Evolutionary conservation across 495 filamentous ascomycete species (phyloP), one percentile per base, ranked within the genome.

Genomic region (Penicillium paradoxum): DNA sequence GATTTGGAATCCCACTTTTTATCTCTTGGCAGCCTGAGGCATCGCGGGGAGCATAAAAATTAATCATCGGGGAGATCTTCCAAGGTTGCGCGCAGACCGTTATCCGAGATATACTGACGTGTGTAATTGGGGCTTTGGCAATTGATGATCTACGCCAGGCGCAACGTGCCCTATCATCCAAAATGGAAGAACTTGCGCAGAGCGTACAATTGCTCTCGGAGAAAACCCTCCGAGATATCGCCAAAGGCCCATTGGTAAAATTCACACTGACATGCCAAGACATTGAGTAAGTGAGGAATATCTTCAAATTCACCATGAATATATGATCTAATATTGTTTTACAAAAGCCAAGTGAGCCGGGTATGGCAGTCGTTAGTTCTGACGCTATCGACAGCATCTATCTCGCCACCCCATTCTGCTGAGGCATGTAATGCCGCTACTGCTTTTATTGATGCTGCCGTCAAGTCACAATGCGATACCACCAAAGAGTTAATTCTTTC

Each of bases 381-480:
- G 49, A 76, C 74, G 34, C 62, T 72, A 45, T 68, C 67, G 8
- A 66, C 69, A 7, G 63, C 69, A 8, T 70, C 64, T 25, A 59
- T 75, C 19, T 71, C 73, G 13, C 56, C 62, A 51, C 43, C 40
- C 30, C 77, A 80, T 65, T 71, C 65, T 13, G 59, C 71, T 11
- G 65, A 68, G 6, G 69, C 75, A 24, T 75, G 73, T 55, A 78
- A 75, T 64, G 72, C 76, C 4, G 47, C 76, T 22, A 71, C 72
- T 45, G 70, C 70, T 2, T 79, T 79, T 33, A 58, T 81, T 17
- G 69, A 78, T 58, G 66, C 70, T 19, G 74, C 74, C n/a, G 55
- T 56, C 15, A 58, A 57, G 11, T 77, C 80, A 5, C 49, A 65
- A 14, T 54, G 59, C 51, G 53, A 64, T 6, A 43, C 49, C 22